Evolutionary conservation across 1,284 basidiomycete genomes (phyloP), one percentile per base, ranked within the genome.

Genomic region (Fereydounia khargensis): DNA sequence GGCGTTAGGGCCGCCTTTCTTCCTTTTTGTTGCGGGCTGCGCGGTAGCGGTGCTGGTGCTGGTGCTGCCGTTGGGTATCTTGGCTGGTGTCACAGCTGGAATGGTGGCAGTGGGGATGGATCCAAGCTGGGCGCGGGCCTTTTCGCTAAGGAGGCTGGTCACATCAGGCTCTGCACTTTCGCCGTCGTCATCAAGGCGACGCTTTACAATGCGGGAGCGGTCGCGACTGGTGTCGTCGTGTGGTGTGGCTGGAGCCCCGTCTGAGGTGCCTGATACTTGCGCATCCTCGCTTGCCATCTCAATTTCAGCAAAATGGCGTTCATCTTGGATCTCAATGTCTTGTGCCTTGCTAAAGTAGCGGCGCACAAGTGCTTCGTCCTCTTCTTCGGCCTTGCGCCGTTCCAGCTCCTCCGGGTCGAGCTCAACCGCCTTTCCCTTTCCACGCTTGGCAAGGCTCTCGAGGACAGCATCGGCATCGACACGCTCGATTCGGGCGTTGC

Each of bases 401-500:
- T 70, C 47, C 20, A 39, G 30, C 6, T 46, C 60, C 19, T 65
- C 58, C 8, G 44, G 56, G 10, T 39, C 35, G 17, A 33, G 7
- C 17, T 34, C 35, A 14, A 33, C 22, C 8, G 22, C 40, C 32
- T 45, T 50, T 17, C 55, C 47, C 38, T 62, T 59, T 11, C 48
- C 53, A 18, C 36, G n/a, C 6, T n/a, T 18, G 9, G 35, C 35
- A 16, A 59, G 27, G 6, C 27, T 16, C 10, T 47, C 57, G 1
- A 76, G 50, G 1, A 76, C 63, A 7, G 61, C 52, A 21, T 73
- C 71, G 2, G 66, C 40, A 35, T 73, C 68, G 18, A 72, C 67
- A 21, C 88, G 81, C 71, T 97, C 94, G 50, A 91, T 84, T 35
- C 92, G 82, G 1, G 95, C 91, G 76, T 98, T 99, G 28, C 89